These are phyloP conservation scores for Echeveria elegans DNA, from an alignment of 164 flowering plant genomes.

Conservation along the genomic window DNA sequence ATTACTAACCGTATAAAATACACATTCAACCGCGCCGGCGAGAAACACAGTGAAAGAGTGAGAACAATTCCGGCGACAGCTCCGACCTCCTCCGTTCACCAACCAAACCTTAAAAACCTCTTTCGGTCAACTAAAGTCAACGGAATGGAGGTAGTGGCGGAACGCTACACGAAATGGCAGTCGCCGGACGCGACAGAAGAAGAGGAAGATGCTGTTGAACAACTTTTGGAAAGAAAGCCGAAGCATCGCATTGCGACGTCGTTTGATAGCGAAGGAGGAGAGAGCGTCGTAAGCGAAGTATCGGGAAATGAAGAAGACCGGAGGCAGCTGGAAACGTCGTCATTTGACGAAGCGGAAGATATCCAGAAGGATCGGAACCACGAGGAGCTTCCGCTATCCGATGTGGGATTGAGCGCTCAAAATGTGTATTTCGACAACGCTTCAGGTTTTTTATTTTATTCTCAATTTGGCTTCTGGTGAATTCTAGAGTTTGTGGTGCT, in stretches of 20 bases:
- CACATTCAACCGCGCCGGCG: background rate
- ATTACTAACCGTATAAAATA: background rate
- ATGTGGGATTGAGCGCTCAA: background rate
- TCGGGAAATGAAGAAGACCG: background rate
- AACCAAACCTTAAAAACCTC: too few species aligned
- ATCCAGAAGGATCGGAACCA: background rate
- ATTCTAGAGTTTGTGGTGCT: background rate
- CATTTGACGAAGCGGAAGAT: background rate
- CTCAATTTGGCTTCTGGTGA: background rate
- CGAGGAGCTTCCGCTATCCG: background rate
- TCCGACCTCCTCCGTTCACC: background rate
- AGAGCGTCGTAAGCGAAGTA: background rate
- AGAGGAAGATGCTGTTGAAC: background rate
- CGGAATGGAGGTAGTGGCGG: background rate
- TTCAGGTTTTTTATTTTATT: background rate
- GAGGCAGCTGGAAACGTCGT: background rate
- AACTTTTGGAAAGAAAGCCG: background rate
- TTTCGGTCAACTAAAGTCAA: background rate
- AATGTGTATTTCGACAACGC: background rate
- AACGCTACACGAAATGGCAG: background rate
- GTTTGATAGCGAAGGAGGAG: background rate
- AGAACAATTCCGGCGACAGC: background rate
- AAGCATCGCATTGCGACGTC: background rate
- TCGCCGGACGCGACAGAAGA: background rate
- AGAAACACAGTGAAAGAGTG: background rate